Conservation (phyloP, 2,329 filamentous ascomycete species). For the Claviceps sp. region DNA sequence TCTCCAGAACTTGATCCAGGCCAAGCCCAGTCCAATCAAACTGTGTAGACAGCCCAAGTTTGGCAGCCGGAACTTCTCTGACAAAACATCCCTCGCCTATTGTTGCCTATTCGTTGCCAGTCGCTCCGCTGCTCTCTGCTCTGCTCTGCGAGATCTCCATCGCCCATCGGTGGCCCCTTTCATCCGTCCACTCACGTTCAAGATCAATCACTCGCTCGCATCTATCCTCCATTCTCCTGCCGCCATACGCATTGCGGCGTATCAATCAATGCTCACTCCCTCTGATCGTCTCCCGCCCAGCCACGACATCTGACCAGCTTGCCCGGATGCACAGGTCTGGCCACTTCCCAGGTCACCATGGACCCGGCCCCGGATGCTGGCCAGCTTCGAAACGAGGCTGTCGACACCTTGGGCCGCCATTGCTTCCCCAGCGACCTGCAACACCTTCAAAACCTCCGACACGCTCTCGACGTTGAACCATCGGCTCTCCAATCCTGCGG, state of each 20-base stretch:
- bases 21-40: background rate
- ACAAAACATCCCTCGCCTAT: background rate
- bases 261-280: conserved; percentile 32
- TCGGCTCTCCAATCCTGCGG: background rate
- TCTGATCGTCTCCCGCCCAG: conserved; percentile 22
- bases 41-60: background rate
- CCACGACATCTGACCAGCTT: conserved; percentile 27
- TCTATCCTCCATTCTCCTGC: background rate
- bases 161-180: background rate
- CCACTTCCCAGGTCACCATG: conserved; percentile 12
- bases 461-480: conserved; percentile 5
- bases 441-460: conserved; percentile 14
- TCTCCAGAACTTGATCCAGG: background rate
- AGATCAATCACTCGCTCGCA: background rate
- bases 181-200: conserved; percentile 1
- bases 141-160: background rate
- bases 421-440: conserved; percentile 15
- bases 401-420: conserved; percentile 11
- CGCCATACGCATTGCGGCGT: conserved; percentile 21
- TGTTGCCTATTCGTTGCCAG: background rate
- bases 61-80: background rate
- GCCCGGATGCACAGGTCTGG: conserved; percentile 33
- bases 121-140: background rate
- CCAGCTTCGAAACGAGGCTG: conserved; percentile 10
- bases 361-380: conserved; percentile 19